Evolutionary conservation across 2,329 filamentous ascomycete species (phyloP), one percentile per base, ranked within the genome.

Genomic region (Aspergillus caelatus): DNA sequence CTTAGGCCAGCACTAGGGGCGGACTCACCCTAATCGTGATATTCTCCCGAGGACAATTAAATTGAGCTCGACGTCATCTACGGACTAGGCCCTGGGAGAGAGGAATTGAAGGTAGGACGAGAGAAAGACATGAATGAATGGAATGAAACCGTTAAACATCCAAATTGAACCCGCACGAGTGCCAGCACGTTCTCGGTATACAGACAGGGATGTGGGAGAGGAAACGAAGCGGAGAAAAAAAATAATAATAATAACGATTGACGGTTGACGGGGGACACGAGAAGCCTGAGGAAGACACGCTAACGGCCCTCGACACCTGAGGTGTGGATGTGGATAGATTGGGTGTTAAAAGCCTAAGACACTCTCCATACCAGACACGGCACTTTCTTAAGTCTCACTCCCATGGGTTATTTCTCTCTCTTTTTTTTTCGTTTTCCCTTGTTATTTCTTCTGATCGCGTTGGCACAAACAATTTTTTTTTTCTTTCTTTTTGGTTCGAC

Each of bases 151-250:
- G 14, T 45, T 39, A 41, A 41, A n/a, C 16, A 43, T 59, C 57
- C 46, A 45, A 53, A 36, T 54, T 36, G 32, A 60, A 53, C 48
- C 58, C 23, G 34, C 46, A 53, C 46, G 57, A 59, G 57, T 60
- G 58, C 58, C 58, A 60, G 58, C 58, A 60, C 58, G 58, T 60
- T 60, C 57, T 34, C 26, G 45, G 32, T 53, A 57, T 30, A 30
- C 21, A n/a, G n/a, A 60, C 23, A 57, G n/a, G 23, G 19, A 34
- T 23, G 43, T 43, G 26, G 48, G 23, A 11, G 28, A 50, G 32
- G 32, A 34, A 36, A n/a, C 32, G 23, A 34, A 21, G n/a, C 9
- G 23, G 46, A 59, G 23, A 41, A n/a, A 21, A 39, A 39, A n/a
- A 26, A 26, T 26, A 26, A 26, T 26, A 26, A 26, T 26, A 23